A percentile compares a stretch with the other conserved stretches of the same genome.
Evolutionary conservation across 2,329 filamentous ascomycete species (phyloP).

Genomic region (Alternaria sp.): DNA sequence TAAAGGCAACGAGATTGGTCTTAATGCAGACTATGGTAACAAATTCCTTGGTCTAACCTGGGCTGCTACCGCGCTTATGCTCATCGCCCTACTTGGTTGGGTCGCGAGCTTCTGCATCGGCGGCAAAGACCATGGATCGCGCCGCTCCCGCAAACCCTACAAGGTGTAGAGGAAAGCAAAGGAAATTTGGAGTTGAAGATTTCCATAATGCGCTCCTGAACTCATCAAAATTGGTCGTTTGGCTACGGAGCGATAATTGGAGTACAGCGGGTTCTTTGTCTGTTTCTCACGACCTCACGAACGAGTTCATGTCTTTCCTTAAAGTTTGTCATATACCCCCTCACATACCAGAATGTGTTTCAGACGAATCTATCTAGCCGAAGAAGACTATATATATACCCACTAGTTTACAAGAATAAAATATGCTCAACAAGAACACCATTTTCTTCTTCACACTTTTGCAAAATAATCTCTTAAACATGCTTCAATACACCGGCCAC

Average conservation of each 20-base stretch:
- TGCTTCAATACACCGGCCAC: too few species aligned
- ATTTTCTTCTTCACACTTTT: neutral
- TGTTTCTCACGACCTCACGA: neutral
- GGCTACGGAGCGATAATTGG: neutral
- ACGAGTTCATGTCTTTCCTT: constrained; percentile 6
- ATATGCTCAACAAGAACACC: neutral
- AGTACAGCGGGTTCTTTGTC: neutral
- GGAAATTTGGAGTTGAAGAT: neutral
- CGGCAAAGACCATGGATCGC: neutral
- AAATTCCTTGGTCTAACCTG: constrained; percentile 69
- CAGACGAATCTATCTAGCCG: neutral
- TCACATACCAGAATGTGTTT: constrained; percentile 5
- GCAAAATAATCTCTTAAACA: neutral
- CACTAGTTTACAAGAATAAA: neutral
- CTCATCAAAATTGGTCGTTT: neutral
- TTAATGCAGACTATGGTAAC: constrained; percentile 60
- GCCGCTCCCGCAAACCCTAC: constrained; percentile 5
- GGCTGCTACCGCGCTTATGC: constrained; percentile 61
- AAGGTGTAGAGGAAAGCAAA: neutral
- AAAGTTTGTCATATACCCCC: constrained; percentile 13
- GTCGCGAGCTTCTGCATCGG: constrained; percentile 43
- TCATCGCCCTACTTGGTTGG: constrained; percentile 47
- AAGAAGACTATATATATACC: neutral
- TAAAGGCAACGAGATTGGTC: constrained; percentile 60
- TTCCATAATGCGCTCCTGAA: neutral